Percentiles rank a stretch among this genome's conserved stretches.
Conservation (phyloP, 169 alveolate species). For the Cryptosporidium canis region DNA sequence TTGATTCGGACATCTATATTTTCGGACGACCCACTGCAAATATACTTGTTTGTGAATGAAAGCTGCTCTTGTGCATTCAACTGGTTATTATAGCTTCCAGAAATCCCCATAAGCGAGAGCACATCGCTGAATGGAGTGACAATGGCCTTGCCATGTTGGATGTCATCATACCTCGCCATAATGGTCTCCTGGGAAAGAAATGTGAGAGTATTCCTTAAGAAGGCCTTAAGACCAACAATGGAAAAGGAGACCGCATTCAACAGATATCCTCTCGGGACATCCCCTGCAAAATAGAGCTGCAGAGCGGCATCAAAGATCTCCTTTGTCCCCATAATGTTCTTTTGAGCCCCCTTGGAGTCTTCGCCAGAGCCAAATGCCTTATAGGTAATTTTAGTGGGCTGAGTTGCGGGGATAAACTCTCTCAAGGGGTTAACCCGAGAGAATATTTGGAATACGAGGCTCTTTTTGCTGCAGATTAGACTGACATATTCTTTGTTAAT, state of each 20-base stretch:
- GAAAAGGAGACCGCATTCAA: conserved; percentile 61
- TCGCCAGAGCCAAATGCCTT: background rate
- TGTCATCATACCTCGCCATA: conserved; percentile 22
- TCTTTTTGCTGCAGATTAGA: conserved; percentile 14
- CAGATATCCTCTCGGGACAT: conserved; percentile 70
- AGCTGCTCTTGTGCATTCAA: conserved; percentile 28
- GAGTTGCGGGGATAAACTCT: conserved; percentile 26
- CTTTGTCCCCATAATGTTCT: conserved; percentile 1
- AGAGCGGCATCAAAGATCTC: conserved; percentile 41
- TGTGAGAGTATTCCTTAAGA: conserved; percentile 40
- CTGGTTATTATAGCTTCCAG: conserved; percentile 16
- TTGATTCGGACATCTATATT: conserved; percentile 15
- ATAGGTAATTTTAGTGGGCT: conserved; percentile 29
- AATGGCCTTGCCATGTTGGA: background rate
- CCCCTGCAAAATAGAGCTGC: conserved; percentile 50
- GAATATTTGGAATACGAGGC: background rate
- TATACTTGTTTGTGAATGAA: conserved; percentile 12
- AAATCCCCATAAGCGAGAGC: conserved; percentile 41
- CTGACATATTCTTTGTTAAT: background rate
- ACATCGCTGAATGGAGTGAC: conserved; percentile 38
- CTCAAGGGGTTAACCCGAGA: conserved; percentile 30
- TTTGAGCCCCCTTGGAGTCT: background rate
- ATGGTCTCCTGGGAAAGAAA: conserved; percentile 50
- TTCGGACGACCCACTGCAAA: conserved; percentile 56
- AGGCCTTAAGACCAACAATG: conserved; percentile 46